phyloP scores from a whole-genome alignment of 1,139 yeast species.

The Hyphopichia fennica region DNA sequence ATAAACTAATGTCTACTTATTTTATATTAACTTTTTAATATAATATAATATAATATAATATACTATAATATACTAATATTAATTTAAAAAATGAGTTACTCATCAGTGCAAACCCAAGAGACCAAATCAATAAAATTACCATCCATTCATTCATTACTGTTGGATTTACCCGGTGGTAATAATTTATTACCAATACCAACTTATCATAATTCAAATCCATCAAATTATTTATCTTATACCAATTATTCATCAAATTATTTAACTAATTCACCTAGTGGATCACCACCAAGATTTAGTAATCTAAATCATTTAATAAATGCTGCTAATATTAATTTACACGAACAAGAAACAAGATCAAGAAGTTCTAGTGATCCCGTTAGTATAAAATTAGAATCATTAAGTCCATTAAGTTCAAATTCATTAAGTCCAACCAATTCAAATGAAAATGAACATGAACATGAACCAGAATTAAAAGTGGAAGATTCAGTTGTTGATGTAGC shows the following conservation, averaged over 20 bases:
- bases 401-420: too few species aligned
- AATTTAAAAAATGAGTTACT: background rate
- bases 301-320: background rate
- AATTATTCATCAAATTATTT: background rate
- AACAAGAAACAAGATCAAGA: background rate
- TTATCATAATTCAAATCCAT: background rate
- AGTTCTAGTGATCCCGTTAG: background rate
- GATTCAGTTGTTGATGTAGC: background rate
- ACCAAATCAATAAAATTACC: conserved; percentile 19
- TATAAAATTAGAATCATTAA: background rate
- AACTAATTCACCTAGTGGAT: background rate
- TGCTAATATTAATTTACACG: background rate
- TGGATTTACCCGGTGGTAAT: conserved; percentile 20
- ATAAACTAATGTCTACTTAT: too few species aligned
- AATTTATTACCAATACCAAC: background rate
- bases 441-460: background rate
- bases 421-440: background rate
- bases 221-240: background rate
- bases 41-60: too few species aligned
- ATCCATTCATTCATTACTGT: conserved; percentile 28
- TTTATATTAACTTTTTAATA: too few species aligned
- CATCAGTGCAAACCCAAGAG: background rate
- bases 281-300: background rate
- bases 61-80: too few species aligned
- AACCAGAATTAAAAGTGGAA: background rate